A percentile compares a stretch with the other conserved stretches of the same genome.
phyloP scores from a whole-genome alignment of 768 basidiomycete species.

The Leccinum aurantiacum region DNA sequence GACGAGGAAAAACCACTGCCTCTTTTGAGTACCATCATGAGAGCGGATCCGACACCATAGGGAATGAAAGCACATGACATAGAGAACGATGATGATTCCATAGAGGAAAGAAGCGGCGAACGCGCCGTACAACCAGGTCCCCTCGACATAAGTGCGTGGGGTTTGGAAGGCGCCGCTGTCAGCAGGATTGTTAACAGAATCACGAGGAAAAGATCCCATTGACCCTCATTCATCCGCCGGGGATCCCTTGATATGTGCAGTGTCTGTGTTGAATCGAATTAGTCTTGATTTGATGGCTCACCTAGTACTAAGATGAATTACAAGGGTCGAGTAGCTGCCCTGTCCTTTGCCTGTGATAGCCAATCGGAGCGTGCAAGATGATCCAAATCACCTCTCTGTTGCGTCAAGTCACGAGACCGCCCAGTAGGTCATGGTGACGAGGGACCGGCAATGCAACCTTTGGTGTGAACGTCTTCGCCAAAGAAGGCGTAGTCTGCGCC shows the following conservation, averaged over 20 bases:
- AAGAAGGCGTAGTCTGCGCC: neutral
- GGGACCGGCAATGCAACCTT: neutral
- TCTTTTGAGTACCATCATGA: slow-evolving; percentile 7
- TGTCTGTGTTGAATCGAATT: neutral
- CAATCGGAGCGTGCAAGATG: no score
- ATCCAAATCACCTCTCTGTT: no score
- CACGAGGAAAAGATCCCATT: neutral
- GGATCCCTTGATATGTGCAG: neutral
- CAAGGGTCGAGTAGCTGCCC: no score
- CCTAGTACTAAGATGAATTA: no score
- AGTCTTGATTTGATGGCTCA: neutral
- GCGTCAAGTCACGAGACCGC: neutral
- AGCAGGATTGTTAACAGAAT: slow-evolving; percentile 6
- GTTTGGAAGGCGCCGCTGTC: slow-evolving; percentile 12
- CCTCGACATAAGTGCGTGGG: slow-evolving; percentile 20
- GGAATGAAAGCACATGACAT: slow-evolving; percentile 28
- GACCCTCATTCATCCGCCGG: neutral
- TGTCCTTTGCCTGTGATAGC: no score
- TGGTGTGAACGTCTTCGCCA: neutral
- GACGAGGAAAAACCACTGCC: slow-evolving; percentile 28
- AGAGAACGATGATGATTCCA: slow-evolving; percentile 28
- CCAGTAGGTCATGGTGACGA: neutral
- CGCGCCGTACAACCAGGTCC: slow-evolving; percentile 33
- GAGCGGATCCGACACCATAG: slow-evolving; percentile 27
- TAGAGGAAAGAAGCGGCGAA: slow-evolving; percentile 29